phyloP scores from a whole-genome alignment of 176 grass and related monocot genomes.

The Cenchrus americanus region DNA sequence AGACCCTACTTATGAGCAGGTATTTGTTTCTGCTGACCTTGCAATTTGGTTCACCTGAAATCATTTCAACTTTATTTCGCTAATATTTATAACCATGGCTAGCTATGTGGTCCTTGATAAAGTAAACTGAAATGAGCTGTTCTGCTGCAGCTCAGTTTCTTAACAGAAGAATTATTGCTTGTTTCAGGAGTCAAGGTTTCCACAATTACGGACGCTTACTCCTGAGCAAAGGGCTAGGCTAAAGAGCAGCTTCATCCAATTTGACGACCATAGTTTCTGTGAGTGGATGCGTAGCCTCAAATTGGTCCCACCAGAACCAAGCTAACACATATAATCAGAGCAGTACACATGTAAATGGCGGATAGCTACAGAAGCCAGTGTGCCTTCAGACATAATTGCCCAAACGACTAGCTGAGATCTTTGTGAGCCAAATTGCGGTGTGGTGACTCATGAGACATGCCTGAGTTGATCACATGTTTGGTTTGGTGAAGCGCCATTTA shows the following conservation, averaged over 20 bases:
- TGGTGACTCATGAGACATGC: neutral
- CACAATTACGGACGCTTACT: conserved; percentile 67
- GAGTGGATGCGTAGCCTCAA: conserved; percentile 99
- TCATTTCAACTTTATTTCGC: neutral
- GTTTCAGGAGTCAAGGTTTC: conserved; percentile 94
- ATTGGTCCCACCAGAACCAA: conserved; percentile 81
- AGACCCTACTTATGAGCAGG: conserved; percentile 99
- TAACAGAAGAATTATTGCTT: conserved; percentile 30
- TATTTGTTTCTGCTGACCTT: conserved; percentile 32
- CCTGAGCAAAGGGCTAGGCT: conserved; percentile 72
- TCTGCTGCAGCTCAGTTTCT: neutral
- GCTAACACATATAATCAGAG: conserved; percentile 48
- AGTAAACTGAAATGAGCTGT: neutral
- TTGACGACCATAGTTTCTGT: conserved; percentile 90
- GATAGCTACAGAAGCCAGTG: conserved; percentile 18
- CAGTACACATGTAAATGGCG: neutral
- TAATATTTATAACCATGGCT: neutral
- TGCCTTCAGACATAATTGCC: conserved; percentile 37
- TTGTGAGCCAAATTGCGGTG: conserved; percentile 22
- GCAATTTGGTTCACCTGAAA: conserved; percentile 20
- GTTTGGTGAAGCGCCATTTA: conserved; percentile 22
- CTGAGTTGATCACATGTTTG: conserved; percentile 21
- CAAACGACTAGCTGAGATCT: conserved; percentile 35
- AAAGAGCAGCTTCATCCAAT: conserved; percentile 95
- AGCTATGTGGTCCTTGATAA: neutral